Base-by-base conservation (phyloP, 2,329 filamentous ascomycete genomes). In the Pyricularia sp. region DNA sequence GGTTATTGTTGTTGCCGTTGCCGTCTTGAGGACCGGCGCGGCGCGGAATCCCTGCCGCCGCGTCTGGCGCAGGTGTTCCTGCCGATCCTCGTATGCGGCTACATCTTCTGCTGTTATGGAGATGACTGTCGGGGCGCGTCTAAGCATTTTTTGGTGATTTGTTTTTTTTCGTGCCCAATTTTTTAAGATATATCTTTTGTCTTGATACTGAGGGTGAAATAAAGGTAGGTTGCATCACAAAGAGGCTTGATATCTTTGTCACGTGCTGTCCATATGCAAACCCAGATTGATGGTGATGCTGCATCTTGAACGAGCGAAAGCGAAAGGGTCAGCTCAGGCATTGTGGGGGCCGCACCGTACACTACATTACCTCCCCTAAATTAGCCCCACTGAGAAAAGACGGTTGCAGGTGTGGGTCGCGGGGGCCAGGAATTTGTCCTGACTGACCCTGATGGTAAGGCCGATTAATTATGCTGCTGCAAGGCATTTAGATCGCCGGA, bases 71-170 rank as follows among this genome's bases (percentile, higher is more conserved):
- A 30, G 50, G 50, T 58, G 66, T 14, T 68, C 66, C 20, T 68
- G 66, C 66, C 88, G 83, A 76, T 90, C 88, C 75, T 92, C 90
- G 79, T 91, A 92, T 68, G 85, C 82, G 58, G 89, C 88, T 58
- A 92, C 83, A 77, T 93, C 90, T 75, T 91, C 88, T 65, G 87
- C 82, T 2, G 90, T 92, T 72, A 92, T 85, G 68, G 84, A 82
- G 71, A 93, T 86, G 17, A 86, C 85, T 65, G 90, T 93, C 12
- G 90, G 85, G 20, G 87, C 85, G 64, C 90, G 76, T 68, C 78
- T 77, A n/a, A 79, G 75, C 78, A 81, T 78, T 25, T 33, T 65
- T 65, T n/a, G 28, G 17, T 10, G 3, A 20, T 36, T 14, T 42
- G 9, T 42, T 58, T 10, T 7, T 23, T 65, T 65, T 42, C 11